Evolutionary conservation across 495 filamentous ascomycete species (phyloP).

Genomic region (Hyaloscypha hepaticicola): DNA sequence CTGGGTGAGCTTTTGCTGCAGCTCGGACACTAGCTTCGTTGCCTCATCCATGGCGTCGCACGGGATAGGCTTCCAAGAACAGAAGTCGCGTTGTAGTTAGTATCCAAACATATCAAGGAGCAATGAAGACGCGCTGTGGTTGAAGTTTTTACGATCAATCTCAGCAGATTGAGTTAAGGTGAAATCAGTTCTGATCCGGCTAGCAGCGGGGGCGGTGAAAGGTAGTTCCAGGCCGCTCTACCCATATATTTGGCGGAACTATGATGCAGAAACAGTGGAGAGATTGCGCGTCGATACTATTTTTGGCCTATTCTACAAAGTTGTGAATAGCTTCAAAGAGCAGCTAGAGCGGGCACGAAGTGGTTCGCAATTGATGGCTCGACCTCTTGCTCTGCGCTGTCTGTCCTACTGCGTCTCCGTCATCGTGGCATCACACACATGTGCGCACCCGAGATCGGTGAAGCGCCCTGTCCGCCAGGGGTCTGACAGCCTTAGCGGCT

Average conservation of each 20-base stretch:
- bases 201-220: conserved; percentile 3
- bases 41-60: conserved; percentile 46
- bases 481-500: not conserved
- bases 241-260: not conserved
- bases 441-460: conserved; percentile 7
- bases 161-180: not conserved
- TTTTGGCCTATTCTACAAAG: not conserved
- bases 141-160: not conserved
- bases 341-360: not conserved
- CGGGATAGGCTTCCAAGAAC: not conserved
- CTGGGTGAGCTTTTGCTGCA: conserved; percentile 49
- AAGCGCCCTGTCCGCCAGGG: not conserved
- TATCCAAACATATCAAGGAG: not conserved
- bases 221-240: not conserved
- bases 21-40: conserved; percentile 45
- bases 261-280: not conserved
- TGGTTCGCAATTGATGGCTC: not conserved
- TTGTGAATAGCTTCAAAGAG: not conserved
- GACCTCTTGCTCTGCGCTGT: not conserved
- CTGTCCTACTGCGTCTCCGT: not conserved
- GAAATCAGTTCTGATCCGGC: not conserved
- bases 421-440: not conserved
- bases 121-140: not conserved
- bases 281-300: conserved; percentile 2
- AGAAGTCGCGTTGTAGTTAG: not conserved